A percentile compares a stretch with the other conserved stretches of the same genome.
Conservation (phyloP, 768 basidiomycete genomes). For the Termitomyces sp. region DNA sequence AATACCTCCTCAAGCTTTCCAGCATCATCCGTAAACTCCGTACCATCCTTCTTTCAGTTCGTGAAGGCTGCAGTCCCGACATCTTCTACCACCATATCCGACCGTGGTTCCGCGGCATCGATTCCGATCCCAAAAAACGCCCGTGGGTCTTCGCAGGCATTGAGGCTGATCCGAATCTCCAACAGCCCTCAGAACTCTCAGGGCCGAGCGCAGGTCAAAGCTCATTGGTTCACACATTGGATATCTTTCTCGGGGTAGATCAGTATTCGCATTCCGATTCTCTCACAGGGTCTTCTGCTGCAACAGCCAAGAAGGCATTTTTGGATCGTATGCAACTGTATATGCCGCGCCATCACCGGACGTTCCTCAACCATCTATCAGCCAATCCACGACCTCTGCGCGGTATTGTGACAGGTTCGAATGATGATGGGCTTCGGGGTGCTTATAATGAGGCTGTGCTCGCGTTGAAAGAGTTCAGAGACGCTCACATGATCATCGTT, state of each 20-base stretch:
- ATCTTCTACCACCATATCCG: conserved; percentile 71
- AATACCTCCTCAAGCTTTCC: conserved; percentile 63
- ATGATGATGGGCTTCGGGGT: conserved; percentile 31
- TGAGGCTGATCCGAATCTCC: conserved; percentile 35
- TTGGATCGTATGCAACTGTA: conserved; percentile 75
- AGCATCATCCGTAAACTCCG: conserved; percentile 63
- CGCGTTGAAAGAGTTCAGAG: conserved; percentile 70
- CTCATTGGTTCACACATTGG: conserved; percentile 69
- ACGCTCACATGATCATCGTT: conserved; percentile 76
- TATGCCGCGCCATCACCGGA: conserved; percentile 80
- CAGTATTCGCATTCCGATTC: conserved; percentile 31
- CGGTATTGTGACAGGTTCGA: conserved; percentile 36
- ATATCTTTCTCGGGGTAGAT: conserved; percentile 70
- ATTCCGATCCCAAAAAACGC: conserved; percentile 40
- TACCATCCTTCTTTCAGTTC: conserved; percentile 61
- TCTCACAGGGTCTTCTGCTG: conserved; percentile 19
- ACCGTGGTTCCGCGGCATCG: conserved; percentile 82
- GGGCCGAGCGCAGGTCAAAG: conserved; percentile 87
- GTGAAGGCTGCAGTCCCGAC: conserved; percentile 69
- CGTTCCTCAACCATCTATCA: conserved; percentile 66
- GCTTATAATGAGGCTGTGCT: conserved; percentile 66
- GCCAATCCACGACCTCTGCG: conserved; percentile 60
- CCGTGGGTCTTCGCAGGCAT: conserved; percentile 56
- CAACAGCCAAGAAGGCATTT: conserved; percentile 37
- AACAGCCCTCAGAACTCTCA: conserved; percentile 52